Conservation (phyloP, 441 rosid genomes). For the Hura crepitans region DNA sequence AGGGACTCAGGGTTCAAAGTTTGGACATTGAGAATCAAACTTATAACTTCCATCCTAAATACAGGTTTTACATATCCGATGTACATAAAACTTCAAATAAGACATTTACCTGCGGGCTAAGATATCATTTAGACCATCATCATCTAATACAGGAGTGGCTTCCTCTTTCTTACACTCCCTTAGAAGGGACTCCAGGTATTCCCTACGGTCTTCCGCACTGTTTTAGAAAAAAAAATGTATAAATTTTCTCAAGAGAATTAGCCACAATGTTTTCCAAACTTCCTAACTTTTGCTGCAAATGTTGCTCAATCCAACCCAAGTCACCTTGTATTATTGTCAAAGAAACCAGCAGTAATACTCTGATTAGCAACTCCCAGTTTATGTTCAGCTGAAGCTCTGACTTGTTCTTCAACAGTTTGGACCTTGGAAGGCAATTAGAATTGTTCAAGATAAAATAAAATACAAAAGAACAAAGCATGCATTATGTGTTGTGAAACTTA, state of each 20-base stretch:
- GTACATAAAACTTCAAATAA: conserved; percentile 13
- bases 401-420: conserved; percentile 94
- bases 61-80: background rate
- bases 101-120: conserved; percentile 75
- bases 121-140: conserved; percentile 73
- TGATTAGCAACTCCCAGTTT: conserved; percentile 97
- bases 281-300: conserved; percentile 6
- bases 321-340: conserved; percentile 91
- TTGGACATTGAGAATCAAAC: background rate
- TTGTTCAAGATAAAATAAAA: conserved; percentile 3
- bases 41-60: background rate
- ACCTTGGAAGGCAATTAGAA: conserved; percentile 39
- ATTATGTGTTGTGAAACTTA: background rate
- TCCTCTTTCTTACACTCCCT: conserved; percentile 94
- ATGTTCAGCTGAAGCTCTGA: conserved; percentile 92
- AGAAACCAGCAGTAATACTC: conserved; percentile 95
- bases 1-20: background rate
- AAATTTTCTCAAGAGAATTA: conserved; percentile 21
- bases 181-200: conserved; percentile 81
- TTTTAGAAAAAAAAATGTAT: conserved; percentile 20
- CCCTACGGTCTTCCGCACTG: conserved; percentile 96
- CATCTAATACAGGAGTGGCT: conserved; percentile 80
- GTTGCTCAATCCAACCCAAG: conserved; percentile 10
- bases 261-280: conserved; percentile 13
- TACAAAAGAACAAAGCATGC: background rate